Base-by-base conservation (phyloP, 192 early-diverging fungal genomes). In the Phlyctochytrium arcticum region DNA sequence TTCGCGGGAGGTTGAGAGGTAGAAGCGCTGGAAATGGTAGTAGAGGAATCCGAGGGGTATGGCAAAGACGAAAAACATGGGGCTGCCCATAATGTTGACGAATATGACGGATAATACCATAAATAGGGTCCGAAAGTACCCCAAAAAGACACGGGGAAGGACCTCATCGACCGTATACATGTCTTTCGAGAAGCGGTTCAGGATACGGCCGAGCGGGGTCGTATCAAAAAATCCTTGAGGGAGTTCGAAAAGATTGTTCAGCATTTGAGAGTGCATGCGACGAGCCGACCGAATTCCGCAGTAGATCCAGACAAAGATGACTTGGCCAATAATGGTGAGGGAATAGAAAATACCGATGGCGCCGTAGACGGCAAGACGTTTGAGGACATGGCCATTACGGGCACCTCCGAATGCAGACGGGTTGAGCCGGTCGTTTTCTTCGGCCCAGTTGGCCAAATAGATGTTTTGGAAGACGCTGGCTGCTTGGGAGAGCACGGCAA, bases 181-280 rank as follows among this genome's bases (percentile, higher is more conserved):
- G 64, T 96, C 94, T 60, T 91, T 92, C 46, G 89, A 88, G 68
- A 96, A 94, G 10, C 94, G 86, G 66, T 96, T 92, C 31, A 94
- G 67, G 68, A 95, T 85, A 47, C 94, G 85, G 8, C 94, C 92
- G 0, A 90, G 69, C 15, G 92, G 92, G 4, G 92, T 92, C 3
- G 81, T 86, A 57, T 89, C 89, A 70, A 90, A 92, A 65, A 89
- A 92, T 2, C 81, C 80, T 79, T 89, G 87, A 8, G 90, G 88
- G 0, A 39, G 50, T 53, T 26, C 26, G 24, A 12, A 53, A 49
- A 93, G 81, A 49, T 81, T 85, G n/a, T 84, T 57, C 48, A 95
- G 77, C 88, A 97, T 90, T 15, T 84, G 60, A 5, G 78, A 63
- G 53, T 98, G 95, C 36, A 91, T 75, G 3, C 74, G 70, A 30